phyloP scores from a whole-genome alignment of 257 asterid genomes.

The Galeopsis tetrahit region DNA sequence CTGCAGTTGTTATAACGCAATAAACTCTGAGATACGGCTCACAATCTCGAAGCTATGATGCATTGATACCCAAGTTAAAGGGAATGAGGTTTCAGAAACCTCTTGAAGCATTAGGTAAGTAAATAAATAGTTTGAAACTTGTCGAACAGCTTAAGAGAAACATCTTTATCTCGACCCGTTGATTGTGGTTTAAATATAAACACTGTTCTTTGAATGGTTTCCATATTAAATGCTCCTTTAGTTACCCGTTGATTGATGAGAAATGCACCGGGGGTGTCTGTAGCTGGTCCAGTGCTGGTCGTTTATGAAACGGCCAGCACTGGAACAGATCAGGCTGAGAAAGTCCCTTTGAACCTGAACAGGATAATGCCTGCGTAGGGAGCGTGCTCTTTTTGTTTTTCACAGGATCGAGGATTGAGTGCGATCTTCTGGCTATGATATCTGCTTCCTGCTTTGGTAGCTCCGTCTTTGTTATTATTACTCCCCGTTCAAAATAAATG shows the following conservation, averaged over 20 bases:
- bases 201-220: conserved; percentile 20
- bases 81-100: conserved; percentile 36
- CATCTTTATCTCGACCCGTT: conserved; percentile 31
- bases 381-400: conserved; percentile 74
- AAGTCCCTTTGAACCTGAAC: conserved; percentile 99
- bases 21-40: conserved; percentile 31
- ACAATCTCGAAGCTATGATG: conserved; percentile 32
- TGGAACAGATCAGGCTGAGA: conserved; percentile 81
- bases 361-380: conserved; percentile 99
- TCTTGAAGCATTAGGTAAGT: conserved; percentile 58
- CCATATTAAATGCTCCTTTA: conserved; percentile 19
- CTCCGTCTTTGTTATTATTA: background rate
- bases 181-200: no score
- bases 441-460: conserved; percentile 30
- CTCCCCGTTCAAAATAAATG: background rate
- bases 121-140: conserved; percentile 45
- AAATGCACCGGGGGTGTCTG: conserved; percentile 99
- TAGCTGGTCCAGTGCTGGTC: conserved; percentile 49
- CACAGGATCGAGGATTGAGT: conserved; percentile 59
- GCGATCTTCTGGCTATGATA: conserved; percentile 23
- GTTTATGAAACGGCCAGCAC: conserved; percentile 31
- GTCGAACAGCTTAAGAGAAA: conserved; percentile 40
- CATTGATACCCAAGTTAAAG: conserved; percentile 32
- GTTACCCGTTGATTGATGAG: conserved; percentile 49
- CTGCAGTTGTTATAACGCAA: conserved; percentile 35